Evolutionary conservation across 192 early-diverging fungal species (phyloP), one percentile per base, ranked within the genome.

Genomic region (Chytriomyces sp.): DNA sequence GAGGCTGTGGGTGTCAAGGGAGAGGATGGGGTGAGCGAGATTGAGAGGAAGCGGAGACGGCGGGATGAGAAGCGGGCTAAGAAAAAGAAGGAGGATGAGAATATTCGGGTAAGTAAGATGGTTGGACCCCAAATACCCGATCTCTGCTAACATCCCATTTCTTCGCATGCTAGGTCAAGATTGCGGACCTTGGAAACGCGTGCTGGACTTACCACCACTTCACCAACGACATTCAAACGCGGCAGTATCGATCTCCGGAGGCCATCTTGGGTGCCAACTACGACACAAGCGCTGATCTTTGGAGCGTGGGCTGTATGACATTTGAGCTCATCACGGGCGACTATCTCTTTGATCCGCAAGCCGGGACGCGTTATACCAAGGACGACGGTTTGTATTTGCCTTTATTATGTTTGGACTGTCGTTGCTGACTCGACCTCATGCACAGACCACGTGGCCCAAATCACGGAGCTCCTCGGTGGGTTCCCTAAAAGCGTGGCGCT

Each of bases 161-260:
- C 0, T 64, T 2, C 14, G 17, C 30, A 64, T 40, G 72, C 39
- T 3, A 86, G 25, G 92, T 98, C 63, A 98, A 98, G 80, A 93
- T 98, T 74, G 95, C 95, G 10, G 96, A 98, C 79, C 80, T 98
- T 19, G 96, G 96, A 14, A 98, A 98, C 75, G 93, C 95, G 26
- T 96, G 94, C 65, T 98, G 96, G 96, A 88, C 90, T 0, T 83
- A 96, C 76, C 91, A 96, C 78, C 94, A 98, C 75, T 97, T 96
- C 72, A 95, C 95, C 0, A 90, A 92, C 39, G 94, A 96, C 75
- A 97, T 98, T 65, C 96, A 98, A 82, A 98, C 96, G 39, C 90
- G 96, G 58, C 94, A 98, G 78, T 98, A 98, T 74, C 89, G 96
- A 62, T 92, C 90, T 7, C 96, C 96, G 30, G 96, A 98, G 75